Percentiles rank a stretch among this genome's conserved stretches.
phyloP scores from a whole-genome alignment of 805 yeast genomes.

The Cyberlindnera mississippiensis region DNA sequence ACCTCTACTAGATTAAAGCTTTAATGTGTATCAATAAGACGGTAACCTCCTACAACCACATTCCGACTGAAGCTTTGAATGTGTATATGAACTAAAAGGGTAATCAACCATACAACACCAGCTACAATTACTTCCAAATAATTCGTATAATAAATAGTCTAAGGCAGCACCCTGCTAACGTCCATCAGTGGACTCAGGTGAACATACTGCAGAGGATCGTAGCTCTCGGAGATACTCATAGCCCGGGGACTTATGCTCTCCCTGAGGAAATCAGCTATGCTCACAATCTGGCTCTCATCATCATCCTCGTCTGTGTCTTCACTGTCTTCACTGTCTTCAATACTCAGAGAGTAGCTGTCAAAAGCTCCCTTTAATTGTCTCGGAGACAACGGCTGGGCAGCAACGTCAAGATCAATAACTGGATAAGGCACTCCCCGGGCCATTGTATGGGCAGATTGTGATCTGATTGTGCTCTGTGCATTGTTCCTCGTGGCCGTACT shows the following conservation, averaged over 20 bases:
- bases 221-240: slow-evolving; percentile 12
- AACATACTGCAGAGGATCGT: slow-evolving; percentile 14
- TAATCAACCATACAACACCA: no score
- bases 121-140: no score
- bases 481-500: background rate
- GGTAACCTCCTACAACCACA: no score
- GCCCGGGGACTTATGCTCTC: slow-evolving; percentile 19
- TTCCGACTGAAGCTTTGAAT: no score
- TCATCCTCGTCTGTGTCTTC: background rate
- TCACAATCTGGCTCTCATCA: slow-evolving; percentile 7
- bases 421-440: slow-evolving; percentile 9
- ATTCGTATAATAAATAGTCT: no score
- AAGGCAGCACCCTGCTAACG: slow-evolving; percentile 2
- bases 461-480: no score
- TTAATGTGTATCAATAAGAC: no score
- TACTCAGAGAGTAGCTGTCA: background rate
- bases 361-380: background rate
- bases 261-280: slow-evolving; percentile 20
- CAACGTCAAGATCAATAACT: slow-evolving; percentile 19
- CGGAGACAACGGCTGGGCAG: slow-evolving; percentile 14
- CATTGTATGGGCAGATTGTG: no score
- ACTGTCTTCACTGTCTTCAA: background rate
- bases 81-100: no score
- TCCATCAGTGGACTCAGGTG: slow-evolving; percentile 7
- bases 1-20: no score